Conservation (phyloP, 176 grass and related monocot species). For the Themeda triandra region DNA sequence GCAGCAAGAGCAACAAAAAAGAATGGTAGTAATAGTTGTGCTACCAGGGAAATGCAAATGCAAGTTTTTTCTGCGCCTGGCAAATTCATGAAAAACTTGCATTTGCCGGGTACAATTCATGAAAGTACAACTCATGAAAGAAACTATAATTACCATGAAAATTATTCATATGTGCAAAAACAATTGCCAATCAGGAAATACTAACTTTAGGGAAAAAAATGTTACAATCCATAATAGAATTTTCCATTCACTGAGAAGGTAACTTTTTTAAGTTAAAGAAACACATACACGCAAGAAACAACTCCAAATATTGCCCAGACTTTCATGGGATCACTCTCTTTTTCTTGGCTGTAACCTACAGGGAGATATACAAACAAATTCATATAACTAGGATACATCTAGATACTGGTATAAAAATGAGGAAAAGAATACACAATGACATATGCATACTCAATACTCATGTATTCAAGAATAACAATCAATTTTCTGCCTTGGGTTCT, state of each 20-base stretch:
- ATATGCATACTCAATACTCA: not conserved
- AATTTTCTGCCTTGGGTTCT: too few species aligned
- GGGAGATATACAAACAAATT: not conserved
- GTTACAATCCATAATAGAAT: not conserved
- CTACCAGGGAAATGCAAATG: too few species aligned
- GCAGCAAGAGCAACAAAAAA: conserved; percentile 9
- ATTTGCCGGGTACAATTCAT: too few species aligned
- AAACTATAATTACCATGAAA: not conserved
- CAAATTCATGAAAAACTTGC: too few species aligned
- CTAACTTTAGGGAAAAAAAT: not conserved
- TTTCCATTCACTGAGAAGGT: not conserved
- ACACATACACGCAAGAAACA: conserved; percentile 77
- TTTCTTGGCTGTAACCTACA: conserved; percentile 66
- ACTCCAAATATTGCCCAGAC: conserved; percentile 88
- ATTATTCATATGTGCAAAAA: conserved; percentile 36
- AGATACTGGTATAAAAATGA: not conserved
- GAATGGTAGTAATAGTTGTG: not conserved
- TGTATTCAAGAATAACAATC: conserved; percentile 10
- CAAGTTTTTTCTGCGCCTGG: too few species aligned
- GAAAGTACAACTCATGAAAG: conserved; percentile 18
- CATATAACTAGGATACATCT: not conserved
- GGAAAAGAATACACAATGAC: not conserved
- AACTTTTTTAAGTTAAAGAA: conserved; percentile 18
- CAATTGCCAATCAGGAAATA: conserved; percentile 24
- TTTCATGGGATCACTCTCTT: conserved; percentile 47